Conservation (phyloP, 2,329 filamentous ascomycete species). For the Diaporthe australafricana region DNA sequence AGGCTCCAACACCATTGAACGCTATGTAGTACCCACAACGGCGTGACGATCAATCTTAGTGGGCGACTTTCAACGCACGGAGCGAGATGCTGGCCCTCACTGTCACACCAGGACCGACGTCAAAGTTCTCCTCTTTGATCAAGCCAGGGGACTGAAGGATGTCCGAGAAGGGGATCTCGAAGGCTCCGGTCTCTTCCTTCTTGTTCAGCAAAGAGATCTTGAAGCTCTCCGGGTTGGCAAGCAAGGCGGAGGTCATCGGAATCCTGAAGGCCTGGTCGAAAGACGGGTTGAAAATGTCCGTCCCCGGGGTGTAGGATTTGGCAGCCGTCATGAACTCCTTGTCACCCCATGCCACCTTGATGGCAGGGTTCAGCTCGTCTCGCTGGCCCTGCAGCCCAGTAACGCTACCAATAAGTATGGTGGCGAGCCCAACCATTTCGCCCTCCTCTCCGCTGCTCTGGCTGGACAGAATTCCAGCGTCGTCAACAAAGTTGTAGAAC, state of each 20-base stretch:
- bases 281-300: conserved; percentile 60
- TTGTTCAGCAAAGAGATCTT: conserved; percentile 50
- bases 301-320: conserved; percentile 56
- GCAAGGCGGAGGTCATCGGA: conserved; percentile 48
- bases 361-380: conserved; percentile 57
- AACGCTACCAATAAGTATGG: conserved; percentile 56
- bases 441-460: conserved; percentile 42
- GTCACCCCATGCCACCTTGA: conserved; percentile 55
- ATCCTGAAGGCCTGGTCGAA: conserved; percentile 59
- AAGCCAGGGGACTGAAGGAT: conserved; percentile 48
- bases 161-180: conserved; percentile 51
- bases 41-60: background rate
- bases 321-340: conserved; percentile 55
- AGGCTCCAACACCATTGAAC: background rate
- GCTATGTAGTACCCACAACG: background rate
- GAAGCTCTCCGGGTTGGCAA: conserved; percentile 45
- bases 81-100: conserved; percentile 52
- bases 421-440: conserved; percentile 53
- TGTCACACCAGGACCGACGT: conserved; percentile 48
- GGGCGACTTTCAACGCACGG: conserved; percentile 43
- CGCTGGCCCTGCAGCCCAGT: conserved; percentile 55
- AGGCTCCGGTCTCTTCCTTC: conserved; percentile 47
- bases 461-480: conserved; percentile 47
- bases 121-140: conserved; percentile 47
- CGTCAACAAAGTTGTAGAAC: conserved; percentile 55